phyloP scores from a whole-genome alignment of 805 yeast genomes.

The Candida tallmaniae region DNA sequence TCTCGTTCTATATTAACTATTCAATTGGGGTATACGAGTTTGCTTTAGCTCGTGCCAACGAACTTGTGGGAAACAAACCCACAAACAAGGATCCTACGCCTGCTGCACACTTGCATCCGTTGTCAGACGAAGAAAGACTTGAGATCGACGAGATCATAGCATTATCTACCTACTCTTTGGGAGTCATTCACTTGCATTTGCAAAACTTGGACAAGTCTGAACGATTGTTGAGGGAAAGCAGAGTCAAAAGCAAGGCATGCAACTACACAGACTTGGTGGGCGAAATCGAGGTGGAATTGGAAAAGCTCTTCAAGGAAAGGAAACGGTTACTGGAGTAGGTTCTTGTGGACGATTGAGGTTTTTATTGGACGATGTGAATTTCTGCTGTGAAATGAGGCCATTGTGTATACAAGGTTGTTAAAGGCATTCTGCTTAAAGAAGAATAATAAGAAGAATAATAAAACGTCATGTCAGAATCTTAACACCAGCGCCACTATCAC shows the following conservation, averaged over 20 bases:
- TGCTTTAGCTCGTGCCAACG: constrained; percentile 29
- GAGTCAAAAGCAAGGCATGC: constrained; percentile 63
- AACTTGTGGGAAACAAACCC: constrained; percentile 19
- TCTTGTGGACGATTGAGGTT: too few relatives aligned
- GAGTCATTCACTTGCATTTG: constrained; percentile 66
- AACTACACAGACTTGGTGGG: constrained; percentile 58
- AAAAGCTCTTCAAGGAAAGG: constrained; percentile 38
- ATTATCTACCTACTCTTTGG: constrained; percentile 78
- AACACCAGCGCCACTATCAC: too few relatives aligned
- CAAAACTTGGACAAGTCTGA: constrained; percentile 56
- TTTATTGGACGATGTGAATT: too few relatives aligned
- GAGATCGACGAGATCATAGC: constrained; percentile 64
- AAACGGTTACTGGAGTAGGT: too few relatives aligned
- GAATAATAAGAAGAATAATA: too few relatives aligned
- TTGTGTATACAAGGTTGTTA: too few relatives aligned
- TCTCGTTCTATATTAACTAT: constrained; percentile 20
- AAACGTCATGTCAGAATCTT: too few relatives aligned
- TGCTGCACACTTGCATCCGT: neutral
- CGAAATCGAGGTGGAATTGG: constrained; percentile 64
- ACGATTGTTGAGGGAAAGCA: constrained; percentile 60
- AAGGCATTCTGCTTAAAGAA: too few relatives aligned
- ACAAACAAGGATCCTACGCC: neutral
- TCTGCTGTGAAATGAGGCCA: too few relatives aligned
- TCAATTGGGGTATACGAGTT: constrained; percentile 32
- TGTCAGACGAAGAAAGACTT: constrained; percentile 1